phyloP scores from a whole-genome alignment of 148 eudicot genomes.

The Diospyros kaki region DNA sequence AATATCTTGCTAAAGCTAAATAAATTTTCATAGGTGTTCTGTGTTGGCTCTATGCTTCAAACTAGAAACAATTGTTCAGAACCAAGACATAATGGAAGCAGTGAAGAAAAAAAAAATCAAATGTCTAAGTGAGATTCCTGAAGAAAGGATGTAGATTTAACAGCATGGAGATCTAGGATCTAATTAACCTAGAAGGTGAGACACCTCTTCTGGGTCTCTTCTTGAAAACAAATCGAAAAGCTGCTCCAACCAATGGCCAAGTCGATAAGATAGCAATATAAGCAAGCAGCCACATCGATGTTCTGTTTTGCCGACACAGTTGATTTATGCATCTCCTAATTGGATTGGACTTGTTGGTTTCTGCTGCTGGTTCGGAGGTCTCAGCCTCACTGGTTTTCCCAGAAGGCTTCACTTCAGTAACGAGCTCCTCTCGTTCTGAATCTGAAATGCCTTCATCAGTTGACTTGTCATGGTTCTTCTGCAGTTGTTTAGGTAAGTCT shows the following conservation, averaged over 20 bases:
- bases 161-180: too few species aligned
- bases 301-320: slow-evolving; percentile 53
- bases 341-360: slow-evolving; percentile 10
- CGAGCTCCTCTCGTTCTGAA: slow-evolving; percentile 21
- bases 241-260: slow-evolving; percentile 66
- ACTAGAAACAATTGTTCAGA: too few species aligned
- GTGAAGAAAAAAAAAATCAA: too few species aligned
- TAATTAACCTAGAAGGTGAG: too few species aligned
- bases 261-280: slow-evolving; percentile 58
- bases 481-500: slow-evolving; percentile 18
- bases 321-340: slow-evolving; percentile 44
- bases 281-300: slow-evolving; percentile 68
- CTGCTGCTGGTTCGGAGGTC: slow-evolving; percentile 19
- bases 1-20: too few species aligned
- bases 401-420: slow-evolving; percentile 15
- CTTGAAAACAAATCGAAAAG: slow-evolving; percentile 44
- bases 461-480: slow-evolving; percentile 12
- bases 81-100: too few species aligned
- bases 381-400: neutral
- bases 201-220: neutral
- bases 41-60: too few species aligned
- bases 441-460: slow-evolving; percentile 15
- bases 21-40: too few species aligned
- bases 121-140: too few species aligned
- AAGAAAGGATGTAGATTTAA: too few species aligned